Base-by-base conservation (phyloP, 2,329 filamentous ascomycete genomes). In the Thelonectria rubi region DNA sequence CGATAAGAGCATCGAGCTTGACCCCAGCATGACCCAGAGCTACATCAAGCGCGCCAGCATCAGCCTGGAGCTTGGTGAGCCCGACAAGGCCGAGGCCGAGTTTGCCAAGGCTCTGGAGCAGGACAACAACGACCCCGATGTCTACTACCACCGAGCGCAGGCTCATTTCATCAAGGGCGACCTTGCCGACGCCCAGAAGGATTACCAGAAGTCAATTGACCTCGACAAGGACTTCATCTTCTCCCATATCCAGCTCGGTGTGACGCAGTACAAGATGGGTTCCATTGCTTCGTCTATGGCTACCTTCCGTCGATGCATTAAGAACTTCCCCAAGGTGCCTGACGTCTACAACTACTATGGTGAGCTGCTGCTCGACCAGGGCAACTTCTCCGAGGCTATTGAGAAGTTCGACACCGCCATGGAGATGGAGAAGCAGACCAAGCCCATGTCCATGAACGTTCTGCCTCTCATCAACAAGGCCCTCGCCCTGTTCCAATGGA, bases 281-380 rank as follows among this genome's bases (percentile, higher is more conserved):
- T 97, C 93, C 30, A 91, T 99, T 60, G 95, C 95, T 8, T 97
- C 94, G 9, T 97, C 94, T 48, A 98, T 98, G 93, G 94, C 95
- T 37, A 99, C 95, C 6, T 98, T 99, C 89, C 88, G 94, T 71
- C 87, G 94, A 66, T 97, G 93, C 79, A 94, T 97, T 78, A 99
- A 98, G 89, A 97, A 97, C 81, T 99, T 99, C 75, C 91, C 93
- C 74, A 92, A 94, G 76, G 92, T 97, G 11, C 94, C 94, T 6
- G 95, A 99, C 75, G 95, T 98, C 42, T 99, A 98, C 86, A 99
- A 99, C 86, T 99, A 99, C 86, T 98, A 97, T 74, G 95, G 95
- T 73, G 95, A 99, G 82, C 86, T 99, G 58, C 86, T 99, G 60
- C 88, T 99, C 55, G 95, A 99, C 82, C 95, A 98, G 83, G 90